Base-by-base conservation (phyloP, 2,329 filamentous ascomycete genomes). In the Exophiala aquamarina region DNA sequence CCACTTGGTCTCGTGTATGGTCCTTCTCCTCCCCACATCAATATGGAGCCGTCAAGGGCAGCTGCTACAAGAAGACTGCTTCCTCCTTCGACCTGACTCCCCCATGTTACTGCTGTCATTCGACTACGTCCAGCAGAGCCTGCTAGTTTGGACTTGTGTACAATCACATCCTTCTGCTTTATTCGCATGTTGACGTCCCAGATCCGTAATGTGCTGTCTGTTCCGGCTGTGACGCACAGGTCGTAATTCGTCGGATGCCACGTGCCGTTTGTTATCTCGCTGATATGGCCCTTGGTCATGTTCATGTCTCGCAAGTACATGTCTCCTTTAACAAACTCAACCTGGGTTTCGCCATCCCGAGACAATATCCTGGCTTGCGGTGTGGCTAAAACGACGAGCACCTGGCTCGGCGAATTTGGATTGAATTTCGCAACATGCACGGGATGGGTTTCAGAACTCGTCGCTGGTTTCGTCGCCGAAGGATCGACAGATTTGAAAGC, bases 231-330 rank as follows among this genome's bases (percentile, higher is more conserved):
- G 19, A 92, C 84, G 63, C 89, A 94, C 1, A 91, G 60, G 57
- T 95, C 90, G 61, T 79, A 84, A 64, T 96, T 84, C 2, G 83
- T 84, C 1, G 93, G 93, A 67, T 92, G 89, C 93, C 93, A 98
- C 31, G 86, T 86, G 17, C 89, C 92, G 17, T 85, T 87, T 3
- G 89, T 90, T 32, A 96, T 81, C 68, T 96, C 93, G 3, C 91
- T 91, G 42, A 96, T 84, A 68, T 98, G 93, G 1, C 93, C 93
- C 66, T 96, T 97, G 3, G 93, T 98, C 65, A 97, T 91, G 69
- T 96, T 82, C 86, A 97, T 94, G 66, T 98, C 93, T 44, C 92
- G 81, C 57, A 98, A 72, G 62, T 98, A 98, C 91, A 97, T 97
- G 65, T 98, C 93, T 36, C 93, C 93, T 70, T 98, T 98, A 58